phyloP scores from a whole-genome alignment of 2,329 filamentous ascomycete species.

The Ascochyta fabae region DNA sequence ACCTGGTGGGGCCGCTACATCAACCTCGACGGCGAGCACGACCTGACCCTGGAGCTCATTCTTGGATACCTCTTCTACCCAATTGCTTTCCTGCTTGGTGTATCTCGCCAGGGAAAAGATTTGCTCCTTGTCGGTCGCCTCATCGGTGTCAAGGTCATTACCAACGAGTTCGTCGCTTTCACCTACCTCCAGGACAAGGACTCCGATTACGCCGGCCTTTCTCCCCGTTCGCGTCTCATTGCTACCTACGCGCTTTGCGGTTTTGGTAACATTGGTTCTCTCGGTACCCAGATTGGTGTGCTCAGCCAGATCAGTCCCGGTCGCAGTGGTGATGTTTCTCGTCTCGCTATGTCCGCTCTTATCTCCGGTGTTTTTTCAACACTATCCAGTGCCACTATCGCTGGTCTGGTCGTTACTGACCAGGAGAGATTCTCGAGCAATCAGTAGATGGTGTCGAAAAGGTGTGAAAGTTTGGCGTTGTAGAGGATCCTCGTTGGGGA shows the following conservation, averaged over 20 bases:
- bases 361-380: constrained; percentile 80
- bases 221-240: constrained; percentile 76
- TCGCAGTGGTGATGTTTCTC: constrained; percentile 75
- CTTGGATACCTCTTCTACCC: constrained; percentile 80
- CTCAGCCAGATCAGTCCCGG: constrained; percentile 79
- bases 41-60: constrained; percentile 77
- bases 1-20: constrained; percentile 86
- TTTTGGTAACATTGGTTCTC: constrained; percentile 80
- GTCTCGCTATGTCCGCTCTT: constrained; percentile 77
- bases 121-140: constrained; percentile 77
- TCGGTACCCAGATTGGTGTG: constrained; percentile 90
- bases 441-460: constrained; percentile 14
- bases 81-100: constrained; percentile 80
- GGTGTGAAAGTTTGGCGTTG: constrained; percentile 5
- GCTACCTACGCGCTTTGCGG: constrained; percentile 83
- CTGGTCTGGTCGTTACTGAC: constrained; percentile 62
- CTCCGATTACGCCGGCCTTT: constrained; percentile 63
- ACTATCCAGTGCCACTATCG: constrained; percentile 70
- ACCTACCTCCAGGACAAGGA: constrained; percentile 56
- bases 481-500: not conserved
- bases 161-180: constrained; percentile 84
- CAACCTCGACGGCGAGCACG: constrained; percentile 69
- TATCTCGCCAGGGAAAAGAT: constrained; percentile 64
- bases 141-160: constrained; percentile 85
- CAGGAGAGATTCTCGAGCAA: constrained; percentile 37